Evolutionary conservation across 2,329 filamentous ascomycete species (phyloP).

Genomic region (Fusarium cicatricum): DNA sequence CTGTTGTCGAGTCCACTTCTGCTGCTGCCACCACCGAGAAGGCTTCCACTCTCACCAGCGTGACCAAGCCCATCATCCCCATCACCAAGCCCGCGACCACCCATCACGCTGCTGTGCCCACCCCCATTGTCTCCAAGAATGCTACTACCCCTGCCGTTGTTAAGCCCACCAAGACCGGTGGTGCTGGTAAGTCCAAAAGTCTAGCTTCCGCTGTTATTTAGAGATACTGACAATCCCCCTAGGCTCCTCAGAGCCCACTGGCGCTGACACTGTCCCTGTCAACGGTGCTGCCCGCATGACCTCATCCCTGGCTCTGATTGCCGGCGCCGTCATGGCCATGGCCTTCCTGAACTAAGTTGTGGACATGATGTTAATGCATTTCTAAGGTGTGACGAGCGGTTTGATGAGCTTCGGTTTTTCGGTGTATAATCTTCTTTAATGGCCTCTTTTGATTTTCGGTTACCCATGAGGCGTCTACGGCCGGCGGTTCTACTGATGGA

Average conservation of each 20-base stretch:
- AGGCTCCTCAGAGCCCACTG: too few species aligned
- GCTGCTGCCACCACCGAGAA: constrained; percentile 20
- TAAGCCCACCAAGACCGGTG: too few species aligned
- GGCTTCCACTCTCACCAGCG: constrained; percentile 30
- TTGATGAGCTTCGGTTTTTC: constrained; percentile 38
- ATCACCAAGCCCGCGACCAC: too few species aligned
- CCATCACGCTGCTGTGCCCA: constrained; percentile 27
- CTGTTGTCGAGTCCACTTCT: constrained; percentile 10
- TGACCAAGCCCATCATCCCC: constrained; percentile 25
- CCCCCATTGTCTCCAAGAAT: constrained; percentile 26
- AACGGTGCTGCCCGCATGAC: constrained; percentile 44
- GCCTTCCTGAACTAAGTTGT: constrained; percentile 45
- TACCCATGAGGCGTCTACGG: constrained; percentile 40
- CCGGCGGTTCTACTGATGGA: constrained; percentile 35
- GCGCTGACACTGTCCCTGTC: constrained; percentile 40
- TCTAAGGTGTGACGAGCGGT: constrained; percentile 28
- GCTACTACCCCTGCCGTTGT: constrained; percentile 18
- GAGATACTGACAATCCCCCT: too few species aligned
- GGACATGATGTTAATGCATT: constrained; percentile 32
- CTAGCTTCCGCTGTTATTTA: too few species aligned
- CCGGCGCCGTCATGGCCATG: constrained; percentile 46
- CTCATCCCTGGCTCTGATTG: constrained; percentile 46
- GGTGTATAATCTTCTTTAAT: constrained; percentile 42
- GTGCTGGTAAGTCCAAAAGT: constrained; percentile 11
- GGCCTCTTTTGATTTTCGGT: constrained; percentile 41